Evolutionary conservation across 1,284 basidiomycete species (phyloP).

Genomic region (Irpex lacteus): DNA sequence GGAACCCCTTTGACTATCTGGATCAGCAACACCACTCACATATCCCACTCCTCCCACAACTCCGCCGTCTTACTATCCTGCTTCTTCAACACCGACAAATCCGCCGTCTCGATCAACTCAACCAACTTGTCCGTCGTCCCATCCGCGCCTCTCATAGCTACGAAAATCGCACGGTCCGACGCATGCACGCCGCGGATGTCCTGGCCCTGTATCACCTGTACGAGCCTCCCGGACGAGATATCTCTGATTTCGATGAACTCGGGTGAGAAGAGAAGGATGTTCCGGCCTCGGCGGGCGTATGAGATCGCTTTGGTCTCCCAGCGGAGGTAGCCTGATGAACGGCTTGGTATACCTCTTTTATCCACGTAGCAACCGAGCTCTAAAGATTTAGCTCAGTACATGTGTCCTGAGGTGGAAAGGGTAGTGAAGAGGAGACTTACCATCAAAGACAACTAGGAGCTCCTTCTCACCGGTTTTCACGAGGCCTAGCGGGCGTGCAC

Average conservation of each 20-base stretch:
- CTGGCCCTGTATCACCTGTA: constrained; percentile 69
- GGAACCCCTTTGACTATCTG: no score
- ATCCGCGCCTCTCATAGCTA: constrained; percentile 55
- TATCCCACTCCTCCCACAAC: constrained; percentile 74
- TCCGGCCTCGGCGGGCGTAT: constrained; percentile 55
- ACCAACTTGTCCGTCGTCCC: constrained; percentile 57
- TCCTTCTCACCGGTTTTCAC: constrained; percentile 55
- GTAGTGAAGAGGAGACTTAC: constrained; percentile 36
- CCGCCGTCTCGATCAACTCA: constrained; percentile 67
- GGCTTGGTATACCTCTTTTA: constrained; percentile 60
- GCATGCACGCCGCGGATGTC: constrained; percentile 63
- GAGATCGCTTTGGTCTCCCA: constrained; percentile 70
- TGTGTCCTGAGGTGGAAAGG: neutral
- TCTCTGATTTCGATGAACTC: constrained; percentile 73
- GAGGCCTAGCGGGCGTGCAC: constrained; percentile 64
- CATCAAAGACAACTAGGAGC: constrained; percentile 69
- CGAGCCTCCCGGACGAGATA: constrained; percentile 56
- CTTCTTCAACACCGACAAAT: constrained; percentile 36
- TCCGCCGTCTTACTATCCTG: constrained; percentile 26
- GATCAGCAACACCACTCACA: constrained; percentile 32
- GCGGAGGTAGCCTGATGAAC: constrained; percentile 59
- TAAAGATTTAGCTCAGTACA: constrained; percentile 13
- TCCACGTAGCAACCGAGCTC: constrained; percentile 71
- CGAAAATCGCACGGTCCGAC: constrained; percentile 48
- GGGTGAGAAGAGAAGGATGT: constrained; percentile 68